A percentile compares a stretch with the other conserved stretches of the same genome.
phyloP scores from a whole-genome alignment of 73 alveolate species.

The Paramecium bursaria region DNA sequence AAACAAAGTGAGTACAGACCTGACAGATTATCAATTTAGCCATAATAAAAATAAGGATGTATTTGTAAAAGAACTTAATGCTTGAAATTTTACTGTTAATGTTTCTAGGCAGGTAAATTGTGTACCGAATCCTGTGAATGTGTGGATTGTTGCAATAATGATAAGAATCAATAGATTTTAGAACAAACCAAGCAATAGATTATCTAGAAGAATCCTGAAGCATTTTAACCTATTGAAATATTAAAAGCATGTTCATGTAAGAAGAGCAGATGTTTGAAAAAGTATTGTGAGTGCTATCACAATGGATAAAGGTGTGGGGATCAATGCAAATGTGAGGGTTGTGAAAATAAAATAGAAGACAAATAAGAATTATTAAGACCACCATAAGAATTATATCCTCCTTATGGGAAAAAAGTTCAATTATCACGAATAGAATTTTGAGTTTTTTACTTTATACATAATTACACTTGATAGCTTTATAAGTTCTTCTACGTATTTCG shows the following conservation, averaged over 20 bases:
- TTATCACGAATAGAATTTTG: constrained; percentile 56
- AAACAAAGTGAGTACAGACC: neutral
- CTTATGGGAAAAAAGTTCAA: constrained; percentile 5
- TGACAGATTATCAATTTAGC: constrained; percentile 14
- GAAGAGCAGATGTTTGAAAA: constrained; percentile 89
- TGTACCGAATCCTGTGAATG: constrained; percentile 16
- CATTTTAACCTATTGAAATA: neutral
- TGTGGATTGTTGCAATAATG: constrained; percentile 33
- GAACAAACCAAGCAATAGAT: neutral
- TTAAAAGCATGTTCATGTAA: constrained; percentile 86
- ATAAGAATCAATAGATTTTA: neutral
- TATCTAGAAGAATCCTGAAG: constrained; percentile 7
- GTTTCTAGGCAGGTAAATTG: neutral
- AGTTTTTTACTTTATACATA: constrained; percentile 52
- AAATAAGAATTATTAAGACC: neutral
- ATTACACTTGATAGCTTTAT: constrained; percentile 47
- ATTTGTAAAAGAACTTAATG: neutral
- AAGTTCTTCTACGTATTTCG: constrained; percentile 47
- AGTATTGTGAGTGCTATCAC: constrained; percentile 93
- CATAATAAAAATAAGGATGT: neutral
- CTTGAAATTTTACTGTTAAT: constrained; percentile 39
- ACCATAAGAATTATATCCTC: neutral
- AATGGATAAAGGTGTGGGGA: constrained; percentile 83
- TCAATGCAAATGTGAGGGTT: constrained; percentile 87
- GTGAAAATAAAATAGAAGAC: constrained; percentile 73